Evolutionary conservation across 345 rosid species (phyloP), one percentile per base, ranked within the genome.

Genomic region (Moringa oleifera): DNA sequence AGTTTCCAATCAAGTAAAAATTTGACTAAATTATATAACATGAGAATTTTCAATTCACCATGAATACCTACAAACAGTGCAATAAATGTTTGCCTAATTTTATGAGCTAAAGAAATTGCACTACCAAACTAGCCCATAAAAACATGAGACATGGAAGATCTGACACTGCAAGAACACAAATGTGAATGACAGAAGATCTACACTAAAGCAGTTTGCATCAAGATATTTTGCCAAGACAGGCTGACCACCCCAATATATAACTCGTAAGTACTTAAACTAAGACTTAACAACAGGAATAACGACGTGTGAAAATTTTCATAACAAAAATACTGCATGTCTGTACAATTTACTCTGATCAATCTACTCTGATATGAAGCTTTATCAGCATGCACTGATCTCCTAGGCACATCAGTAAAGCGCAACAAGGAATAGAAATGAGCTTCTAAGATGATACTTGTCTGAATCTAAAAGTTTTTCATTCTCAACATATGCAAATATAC

Each of bases 401-500:
- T 51, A 51, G 54, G 20, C 10, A 51, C 54, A 19, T 51, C 7
- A 51, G 22, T 13, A 12, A 0, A 51, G 13, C n/a, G 22, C 54
- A 51, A 41, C 3, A 41, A 11, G 47, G 13, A 4, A 7, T 7
- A 41, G 17, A 15, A 41, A 41, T 41, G 47, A 41, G 47, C 6
- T 41, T 41, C 47, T 41, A 16, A 41, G 6, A 9, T 1, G 13
- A 41, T 5, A 4, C 47, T 41, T 16, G 12, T n/a, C n/a, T 5
- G 12, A 41, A 11, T 15, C 12, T 41, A 41, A 41, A 22, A 25
- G 18, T 20, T 47, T 18, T 50, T 20, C 51, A 19, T 31, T 54
- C 54, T 47, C 66, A 62, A 23, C 22, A 28, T 41, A 55, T 69
- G 57, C 59, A 18, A 25, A 46, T 36, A 60, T 60, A 71, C 86